Evolutionary conservation across 805 yeast species (phyloP), one percentile per base, ranked within the genome.

Genomic region (Scheffersomyces stipitis): DNA sequence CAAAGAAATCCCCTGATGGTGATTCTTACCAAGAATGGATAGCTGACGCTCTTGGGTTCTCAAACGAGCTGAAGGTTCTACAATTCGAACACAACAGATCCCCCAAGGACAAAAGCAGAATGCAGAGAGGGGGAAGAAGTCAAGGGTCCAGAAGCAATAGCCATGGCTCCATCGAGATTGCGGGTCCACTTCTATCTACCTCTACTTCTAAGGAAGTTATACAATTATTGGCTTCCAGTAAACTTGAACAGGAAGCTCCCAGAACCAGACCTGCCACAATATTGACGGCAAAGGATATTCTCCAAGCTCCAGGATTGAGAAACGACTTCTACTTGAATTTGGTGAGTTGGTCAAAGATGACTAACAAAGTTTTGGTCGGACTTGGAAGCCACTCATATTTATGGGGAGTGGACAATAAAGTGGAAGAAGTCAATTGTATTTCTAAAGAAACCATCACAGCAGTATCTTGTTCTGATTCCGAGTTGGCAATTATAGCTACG

Each of bases 251-350:
- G 15, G 5, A 8, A 29, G 15, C 6, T 26, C 13, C 15, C 15
- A 15, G 14, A 18, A 26, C 27, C 14, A 42, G 24, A 6, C 30
- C 31, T 9, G 26, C 30, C 13, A 42, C 32, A 30, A 15, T 37
- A 15, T 20, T 43, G n/a, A 26, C 13, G 13, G 45, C 46, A 4
- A 18, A 30, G 16, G 40, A 38, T 30, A 33, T 53, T 13, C 40
- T 60, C n/a, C 60, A 58, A 28, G 90, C 93, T 0, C 89, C 89
- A 0, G 78, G 79, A 2, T 57, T 87, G 36, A 64, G 83, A 42
- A 82, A 86, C 56, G 95, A 88, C 54, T 87, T 81, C 52, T 88
- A 87, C 58, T 73, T 86, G 1, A 85, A 85, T 51, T 64, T 85
- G 37, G 73, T 87, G 0, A 75, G 87, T 4, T 87, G 95, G 95